Percentiles rank a stretch among this genome's conserved stretches.
phyloP scores from a whole-genome alignment of 1,284 basidiomycete species.

The Papiliotrema terrestris region DNA sequence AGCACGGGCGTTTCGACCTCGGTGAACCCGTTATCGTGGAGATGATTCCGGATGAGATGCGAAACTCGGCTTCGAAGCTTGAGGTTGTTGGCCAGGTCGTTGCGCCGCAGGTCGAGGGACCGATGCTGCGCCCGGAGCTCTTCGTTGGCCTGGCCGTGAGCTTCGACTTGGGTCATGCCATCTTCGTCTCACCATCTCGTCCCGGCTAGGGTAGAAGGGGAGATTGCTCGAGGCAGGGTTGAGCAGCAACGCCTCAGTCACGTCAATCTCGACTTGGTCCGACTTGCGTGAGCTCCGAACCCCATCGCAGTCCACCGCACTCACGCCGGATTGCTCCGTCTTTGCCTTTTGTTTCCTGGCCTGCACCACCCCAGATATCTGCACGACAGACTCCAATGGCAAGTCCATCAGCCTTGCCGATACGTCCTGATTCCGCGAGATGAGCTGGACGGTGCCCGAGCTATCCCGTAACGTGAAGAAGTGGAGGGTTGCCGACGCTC shows the following conservation, averaged over 20 bases:
- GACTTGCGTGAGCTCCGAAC: conserved; percentile 37
- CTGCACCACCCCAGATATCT: conserved; percentile 67
- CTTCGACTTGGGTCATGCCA: not conserved
- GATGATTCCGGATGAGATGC: conserved; percentile 66
- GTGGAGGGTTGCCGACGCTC: conserved; percentile 41
- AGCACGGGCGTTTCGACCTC: conserved; percentile 93
- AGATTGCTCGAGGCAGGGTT: conserved; percentile 68
- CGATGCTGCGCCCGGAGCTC: conserved; percentile 78
- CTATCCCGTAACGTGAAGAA: conserved; percentile 67
- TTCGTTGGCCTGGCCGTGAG: conserved; percentile 64
- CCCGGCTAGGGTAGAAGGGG: conserved; percentile 77
- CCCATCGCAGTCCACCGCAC: not conserved
- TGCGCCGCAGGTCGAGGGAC: conserved; percentile 80
- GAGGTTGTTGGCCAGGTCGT: conserved; percentile 69
- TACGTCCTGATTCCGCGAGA: conserved; percentile 50
- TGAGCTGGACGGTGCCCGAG: conserved; percentile 69
- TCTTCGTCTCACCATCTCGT: conserved; percentile 62
- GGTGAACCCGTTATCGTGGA: conserved; percentile 74
- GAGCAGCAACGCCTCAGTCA: conserved; percentile 66
- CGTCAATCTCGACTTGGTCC: conserved; percentile 76
- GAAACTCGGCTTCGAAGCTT: conserved; percentile 74
- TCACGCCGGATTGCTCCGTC: conserved; percentile 5
- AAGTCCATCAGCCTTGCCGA: conserved; percentile 58
- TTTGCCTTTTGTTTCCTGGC: conserved; percentile 61
- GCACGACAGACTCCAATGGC: conserved; percentile 71